Evolutionary conservation across 1,139 yeast genomes (phyloP).

Genomic region (Petasospora fabianii): DNA sequence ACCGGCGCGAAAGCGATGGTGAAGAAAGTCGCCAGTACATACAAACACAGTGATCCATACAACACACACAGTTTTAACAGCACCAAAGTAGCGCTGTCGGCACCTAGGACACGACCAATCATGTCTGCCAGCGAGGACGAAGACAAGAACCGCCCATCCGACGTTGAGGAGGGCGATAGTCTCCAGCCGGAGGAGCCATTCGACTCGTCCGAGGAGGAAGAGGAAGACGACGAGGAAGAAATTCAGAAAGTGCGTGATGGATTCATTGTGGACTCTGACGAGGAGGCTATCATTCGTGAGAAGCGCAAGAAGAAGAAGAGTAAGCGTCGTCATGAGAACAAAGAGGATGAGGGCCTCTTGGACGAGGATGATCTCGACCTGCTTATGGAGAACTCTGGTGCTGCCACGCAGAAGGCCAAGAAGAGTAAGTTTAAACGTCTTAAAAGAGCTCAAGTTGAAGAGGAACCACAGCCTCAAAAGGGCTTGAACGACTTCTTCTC

Average conservation of each 20-base stretch:
- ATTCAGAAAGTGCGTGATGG: conserved; percentile 79
- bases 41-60: too few species aligned
- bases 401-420: conserved; percentile 31
- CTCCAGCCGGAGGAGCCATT: conserved; percentile 46
- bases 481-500: conserved; percentile 80
- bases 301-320: conserved; percentile 43
- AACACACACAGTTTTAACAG: neutral
- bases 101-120: neutral
- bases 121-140: conserved; percentile 4
- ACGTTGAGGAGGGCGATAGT: conserved; percentile 34
- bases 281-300: conserved; percentile 35
- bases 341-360: conserved; percentile 61
- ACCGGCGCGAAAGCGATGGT: too few species aligned
- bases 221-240: conserved; percentile 77
- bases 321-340: conserved; percentile 30
- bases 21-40: too few species aligned
- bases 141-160: neutral
- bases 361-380: conserved; percentile 95
- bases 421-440: conserved; percentile 64
- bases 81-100: neutral
- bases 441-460: conserved; percentile 55
- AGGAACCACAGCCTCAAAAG: conserved; percentile 25
- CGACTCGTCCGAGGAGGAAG: conserved; percentile 74
- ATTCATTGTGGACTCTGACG: conserved; percentile 83
- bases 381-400: conserved; percentile 86